These are phyloP conservation scores for Skeletonema tropicum DNA, from an alignment of 108 stramenopile genomes.

Conservation along the genomic window DNA sequence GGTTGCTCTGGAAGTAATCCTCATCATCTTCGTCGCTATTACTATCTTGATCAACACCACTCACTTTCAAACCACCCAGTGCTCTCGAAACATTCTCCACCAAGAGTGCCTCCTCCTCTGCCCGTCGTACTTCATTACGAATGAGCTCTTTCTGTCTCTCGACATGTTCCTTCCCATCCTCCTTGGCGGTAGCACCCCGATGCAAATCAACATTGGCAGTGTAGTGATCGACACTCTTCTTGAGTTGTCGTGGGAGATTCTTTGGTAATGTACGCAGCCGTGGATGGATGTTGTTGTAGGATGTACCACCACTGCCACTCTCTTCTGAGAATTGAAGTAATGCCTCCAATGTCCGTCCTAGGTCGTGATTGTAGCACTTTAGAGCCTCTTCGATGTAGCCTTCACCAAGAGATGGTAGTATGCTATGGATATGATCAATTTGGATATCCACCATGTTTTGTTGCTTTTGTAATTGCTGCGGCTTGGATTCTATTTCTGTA, in stretches of 20 bases:
- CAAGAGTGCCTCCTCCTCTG: conserved; percentile 65
- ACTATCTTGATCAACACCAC: background rate
- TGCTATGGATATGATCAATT: conserved; percentile 35
- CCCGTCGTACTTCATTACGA: conserved; percentile 50
- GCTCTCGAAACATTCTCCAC: conserved; percentile 44
- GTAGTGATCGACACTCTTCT: conserved; percentile 32
- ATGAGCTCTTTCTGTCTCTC: conserved; percentile 57
- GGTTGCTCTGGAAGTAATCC: background rate
- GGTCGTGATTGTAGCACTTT: conserved; percentile 65
- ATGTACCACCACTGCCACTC: background rate
- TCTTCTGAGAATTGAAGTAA: conserved; percentile 50
- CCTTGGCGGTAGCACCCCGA: conserved; percentile 44
- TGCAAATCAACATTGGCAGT: conserved; percentile 37
- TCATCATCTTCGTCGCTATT: conserved; percentile 11
- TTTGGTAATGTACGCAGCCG: conserved; percentile 31
- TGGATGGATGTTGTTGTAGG: conserved; percentile 30
- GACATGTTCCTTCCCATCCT: conserved; percentile 60
- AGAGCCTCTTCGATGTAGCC: conserved; percentile 85
- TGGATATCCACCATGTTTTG: conserved; percentile 44
- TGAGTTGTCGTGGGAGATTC: conserved; percentile 48
- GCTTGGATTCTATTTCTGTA: background rate
- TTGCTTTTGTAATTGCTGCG: background rate
- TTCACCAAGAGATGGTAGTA: conserved; percentile 78
- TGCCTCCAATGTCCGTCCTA: conserved; percentile 62
- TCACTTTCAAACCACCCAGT: conserved; percentile 14